Conservation (phyloP, 148 eudicot genomes). For the Nepenthes mirabilis region DNA sequence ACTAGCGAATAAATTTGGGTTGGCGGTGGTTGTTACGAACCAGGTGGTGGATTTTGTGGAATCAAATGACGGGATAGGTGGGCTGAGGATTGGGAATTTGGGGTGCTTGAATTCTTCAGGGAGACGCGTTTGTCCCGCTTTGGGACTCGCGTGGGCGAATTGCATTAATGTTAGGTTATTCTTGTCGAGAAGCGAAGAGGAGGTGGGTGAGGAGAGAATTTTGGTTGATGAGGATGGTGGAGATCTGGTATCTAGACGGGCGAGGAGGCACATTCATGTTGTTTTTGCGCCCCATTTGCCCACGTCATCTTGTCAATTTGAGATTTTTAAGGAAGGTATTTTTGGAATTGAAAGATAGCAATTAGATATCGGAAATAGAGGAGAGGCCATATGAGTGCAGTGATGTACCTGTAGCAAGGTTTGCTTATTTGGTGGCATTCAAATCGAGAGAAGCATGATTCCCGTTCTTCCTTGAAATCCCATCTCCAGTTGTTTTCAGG, state of each 20-base stretch:
- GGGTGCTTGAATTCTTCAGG: slow-evolving; percentile 42
- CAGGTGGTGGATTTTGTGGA: slow-evolving; percentile 72
- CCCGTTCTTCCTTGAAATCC: too few species aligned
- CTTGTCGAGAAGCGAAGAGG: slow-evolving; percentile 53
- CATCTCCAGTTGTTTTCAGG: too few species aligned
- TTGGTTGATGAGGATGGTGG: slow-evolving; percentile 23
- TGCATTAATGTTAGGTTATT: slow-evolving; percentile 71
- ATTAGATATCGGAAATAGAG: too few species aligned
- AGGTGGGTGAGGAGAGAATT: slow-evolving; percentile 20
- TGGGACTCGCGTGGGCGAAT: slow-evolving; percentile 88
- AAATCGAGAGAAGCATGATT: too few species aligned
- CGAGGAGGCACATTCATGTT: slow-evolving; percentile 51
- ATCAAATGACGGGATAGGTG: slow-evolving; percentile 23
- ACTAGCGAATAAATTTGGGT: slow-evolving; percentile 46
- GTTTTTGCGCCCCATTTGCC: slow-evolving; percentile 91
- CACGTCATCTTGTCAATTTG: slow-evolving; percentile 54
- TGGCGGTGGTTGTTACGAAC: slow-evolving; percentile 69
- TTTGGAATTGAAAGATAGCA: slow-evolving; percentile 33
- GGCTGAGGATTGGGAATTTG: slow-evolving; percentile 54
- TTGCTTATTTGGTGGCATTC: too few species aligned
- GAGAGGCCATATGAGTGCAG: too few species aligned
- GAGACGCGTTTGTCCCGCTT: slow-evolving; percentile 69
- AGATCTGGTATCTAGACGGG: slow-evolving; percentile 11
- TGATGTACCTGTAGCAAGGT: too few species aligned
- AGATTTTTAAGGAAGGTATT: slow-evolving; percentile 51